A percentile compares a stretch with the other conserved stretches of the same genome.
Evolutionary conservation across 345 rosid species (phyloP).

Genomic region (Salix dunnii): DNA sequence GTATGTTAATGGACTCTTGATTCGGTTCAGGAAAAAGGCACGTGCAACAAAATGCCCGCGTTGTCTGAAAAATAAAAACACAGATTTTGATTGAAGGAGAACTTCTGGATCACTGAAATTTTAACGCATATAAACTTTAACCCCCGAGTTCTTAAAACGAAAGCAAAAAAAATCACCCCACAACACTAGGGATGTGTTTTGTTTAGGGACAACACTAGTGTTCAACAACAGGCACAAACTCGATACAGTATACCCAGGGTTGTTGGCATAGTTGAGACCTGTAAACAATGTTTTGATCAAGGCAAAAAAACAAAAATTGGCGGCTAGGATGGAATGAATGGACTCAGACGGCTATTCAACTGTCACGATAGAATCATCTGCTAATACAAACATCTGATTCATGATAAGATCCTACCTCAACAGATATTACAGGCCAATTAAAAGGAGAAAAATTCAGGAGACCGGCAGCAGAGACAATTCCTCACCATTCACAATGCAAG

Average conservation of each 20-base stretch:
- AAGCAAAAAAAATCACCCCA: too few relatives aligned
- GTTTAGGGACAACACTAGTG: neutral
- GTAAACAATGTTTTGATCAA: neutral
- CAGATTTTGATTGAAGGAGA: neutral
- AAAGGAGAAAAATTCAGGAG: neutral
- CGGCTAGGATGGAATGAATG: neutral
- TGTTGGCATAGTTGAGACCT: neutral
- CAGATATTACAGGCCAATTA: neutral
- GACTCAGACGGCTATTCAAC: neutral
- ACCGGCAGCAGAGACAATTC: neutral
- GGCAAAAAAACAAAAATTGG: neutral
- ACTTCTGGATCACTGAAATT: neutral
- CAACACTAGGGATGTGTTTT: neutral
- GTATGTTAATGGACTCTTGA: too few relatives aligned
- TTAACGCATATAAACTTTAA: too few relatives aligned
- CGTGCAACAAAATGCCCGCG: neutral
- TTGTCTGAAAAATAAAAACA: neutral
- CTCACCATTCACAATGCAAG: neutral
- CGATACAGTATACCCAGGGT: neutral
- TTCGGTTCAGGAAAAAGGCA: too few relatives aligned
- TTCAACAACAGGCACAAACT: neutral
- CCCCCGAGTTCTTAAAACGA: too few relatives aligned
- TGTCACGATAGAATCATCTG: neutral
- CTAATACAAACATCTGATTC: neutral
- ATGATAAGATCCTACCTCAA: neutral